Evolutionary conservation across 805 yeast genomes (phyloP), one percentile per base, ranked within the genome.

Genomic region (Suhomyces sp.): DNA sequence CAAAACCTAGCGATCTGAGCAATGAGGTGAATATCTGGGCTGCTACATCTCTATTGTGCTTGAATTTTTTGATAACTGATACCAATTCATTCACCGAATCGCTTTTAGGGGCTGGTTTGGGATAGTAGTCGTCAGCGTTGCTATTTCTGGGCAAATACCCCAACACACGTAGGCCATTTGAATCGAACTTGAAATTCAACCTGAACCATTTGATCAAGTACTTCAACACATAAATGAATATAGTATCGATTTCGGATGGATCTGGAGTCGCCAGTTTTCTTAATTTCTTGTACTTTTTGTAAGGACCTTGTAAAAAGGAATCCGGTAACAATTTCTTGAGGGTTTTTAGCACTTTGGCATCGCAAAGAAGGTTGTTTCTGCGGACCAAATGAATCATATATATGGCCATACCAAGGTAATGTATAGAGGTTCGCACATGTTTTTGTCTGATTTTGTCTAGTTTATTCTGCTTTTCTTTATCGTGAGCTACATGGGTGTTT

Each of bases 171-270:
- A 69, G 27, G 0, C 74, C 75, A 57, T 66, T 67, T 7, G 66
- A 59, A 46, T 62, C 58, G 13, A 68, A 55, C 52, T 66, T 63
- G 53, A 57, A 71, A 51, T 70, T 70, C 22, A 64, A 48, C 19
- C 73, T 52, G 50, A 69, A 66, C 75, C 75, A 71, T 55, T 70
- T 71, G 26, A 67, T 59, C 17, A 67, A 44, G 48, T 71, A 70
- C 51, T 69, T 69, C 17, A 71, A 42, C 17, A 70, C 61, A 44
- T 69, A 70, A 5, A 68, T 57, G 40, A 69, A 57, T 23, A 62
- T 62, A 1, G 54, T 50, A 50, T 67, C 58, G 24, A 48, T 19
- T 12, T 53, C 54, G 6, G 23, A 8, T 17, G n/a, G 9, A 17
- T 33, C 35, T 13, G 15, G 38, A 15, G 6, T 7, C 22, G 10